Evolutionary conservation across 805 yeast genomes (phyloP).

Genomic region (Metschnikowia borealis): DNA sequence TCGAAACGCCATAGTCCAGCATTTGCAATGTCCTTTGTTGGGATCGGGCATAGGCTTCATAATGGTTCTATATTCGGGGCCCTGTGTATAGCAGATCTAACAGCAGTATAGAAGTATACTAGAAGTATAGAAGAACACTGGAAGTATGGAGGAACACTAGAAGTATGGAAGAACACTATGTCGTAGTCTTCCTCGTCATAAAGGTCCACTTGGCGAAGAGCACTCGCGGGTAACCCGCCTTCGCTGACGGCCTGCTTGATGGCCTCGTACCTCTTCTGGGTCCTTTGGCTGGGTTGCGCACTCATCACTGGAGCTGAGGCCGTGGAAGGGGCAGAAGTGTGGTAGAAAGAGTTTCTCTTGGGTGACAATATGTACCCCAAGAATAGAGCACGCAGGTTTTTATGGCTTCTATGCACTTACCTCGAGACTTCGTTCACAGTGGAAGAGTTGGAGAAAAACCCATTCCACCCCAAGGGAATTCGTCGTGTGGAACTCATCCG

Average conservation of each 20-base stretch:
- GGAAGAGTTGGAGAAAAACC: constrained; percentile 50
- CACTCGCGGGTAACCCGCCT: constrained; percentile 92
- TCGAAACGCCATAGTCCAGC: no score
- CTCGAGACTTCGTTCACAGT: constrained; percentile 65
- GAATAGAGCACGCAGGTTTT: constrained; percentile 65
- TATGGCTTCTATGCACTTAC: constrained; percentile 81
- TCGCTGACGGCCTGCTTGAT: constrained; percentile 92
- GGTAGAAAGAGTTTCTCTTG: constrained; percentile 56
- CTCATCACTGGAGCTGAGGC: constrained; percentile 41
- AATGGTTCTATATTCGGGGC: no score
- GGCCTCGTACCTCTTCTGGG: constrained; percentile 81
- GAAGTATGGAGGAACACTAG: no score
- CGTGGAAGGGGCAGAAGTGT: constrained; percentile 24
- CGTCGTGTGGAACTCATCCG: constrained; percentile 35
- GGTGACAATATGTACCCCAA: constrained; percentile 55
- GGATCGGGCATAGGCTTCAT: no score
- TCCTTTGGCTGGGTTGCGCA: constrained; percentile 40
- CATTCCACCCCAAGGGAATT: constrained; percentile 46
- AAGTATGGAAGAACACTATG: no score
- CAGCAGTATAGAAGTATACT: no score
- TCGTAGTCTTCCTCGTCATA: constrained; percentile 38
- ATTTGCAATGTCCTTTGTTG: no score
- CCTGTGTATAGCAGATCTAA: no score
- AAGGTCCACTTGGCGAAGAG: constrained; percentile 69
- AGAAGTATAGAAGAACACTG: no score